Percentiles rank a stretch among this genome's conserved stretches.
Evolutionary conservation across 495 filamentous ascomycete genomes (phyloP).

Genomic region (Daldinia loculata): DNA sequence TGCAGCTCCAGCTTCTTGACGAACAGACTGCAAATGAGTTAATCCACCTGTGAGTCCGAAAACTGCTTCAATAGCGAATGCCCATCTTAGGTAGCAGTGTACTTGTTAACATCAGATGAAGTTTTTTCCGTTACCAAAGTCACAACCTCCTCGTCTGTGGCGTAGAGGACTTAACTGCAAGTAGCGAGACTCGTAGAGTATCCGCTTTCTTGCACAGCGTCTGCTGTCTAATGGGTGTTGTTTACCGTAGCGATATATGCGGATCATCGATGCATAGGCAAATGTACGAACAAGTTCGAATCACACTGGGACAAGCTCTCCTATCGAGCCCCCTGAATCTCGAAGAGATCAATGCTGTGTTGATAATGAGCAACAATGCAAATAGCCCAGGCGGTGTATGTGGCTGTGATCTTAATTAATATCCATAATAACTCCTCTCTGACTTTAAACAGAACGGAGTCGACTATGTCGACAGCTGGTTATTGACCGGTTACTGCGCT

Average conservation of each 20-base stretch:
- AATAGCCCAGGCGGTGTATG: slow-evolving; percentile 43
- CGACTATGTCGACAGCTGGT: slow-evolving; percentile 48
- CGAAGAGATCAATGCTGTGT: slow-evolving; percentile 44
- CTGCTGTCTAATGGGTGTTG: slow-evolving; percentile 44
- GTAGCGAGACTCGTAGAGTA: slow-evolving; percentile 41
- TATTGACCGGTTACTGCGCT: slow-evolving; percentile 45
- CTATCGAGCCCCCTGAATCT: slow-evolving; percentile 43
- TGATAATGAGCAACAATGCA: slow-evolving; percentile 48
- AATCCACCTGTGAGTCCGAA: slow-evolving; percentile 38
- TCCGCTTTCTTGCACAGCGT: slow-evolving; percentile 45
- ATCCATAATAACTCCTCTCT: not conserved
- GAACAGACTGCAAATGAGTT: slow-evolving; percentile 43
- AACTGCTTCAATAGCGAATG: not conserved
- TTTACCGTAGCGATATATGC: slow-evolving; percentile 44
- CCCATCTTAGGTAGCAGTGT: not conserved
- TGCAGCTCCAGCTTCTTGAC: slow-evolving; percentile 43
- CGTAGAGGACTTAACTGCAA: slow-evolving; percentile 43
- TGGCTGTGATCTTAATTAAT: not conserved
- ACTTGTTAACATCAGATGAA: slow-evolving; percentile 1
- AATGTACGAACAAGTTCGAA: slow-evolving; percentile 43
- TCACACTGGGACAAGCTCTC: slow-evolving; percentile 41
- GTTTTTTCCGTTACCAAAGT: slow-evolving; percentile 41
- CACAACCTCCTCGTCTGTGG: slow-evolving; percentile 41
- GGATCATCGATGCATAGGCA: slow-evolving; percentile 37
- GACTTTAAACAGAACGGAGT: slow-evolving; percentile 36